Evolutionary conservation across 805 yeast species (phyloP).

Genomic region (Wickerhamiella siamensis): DNA sequence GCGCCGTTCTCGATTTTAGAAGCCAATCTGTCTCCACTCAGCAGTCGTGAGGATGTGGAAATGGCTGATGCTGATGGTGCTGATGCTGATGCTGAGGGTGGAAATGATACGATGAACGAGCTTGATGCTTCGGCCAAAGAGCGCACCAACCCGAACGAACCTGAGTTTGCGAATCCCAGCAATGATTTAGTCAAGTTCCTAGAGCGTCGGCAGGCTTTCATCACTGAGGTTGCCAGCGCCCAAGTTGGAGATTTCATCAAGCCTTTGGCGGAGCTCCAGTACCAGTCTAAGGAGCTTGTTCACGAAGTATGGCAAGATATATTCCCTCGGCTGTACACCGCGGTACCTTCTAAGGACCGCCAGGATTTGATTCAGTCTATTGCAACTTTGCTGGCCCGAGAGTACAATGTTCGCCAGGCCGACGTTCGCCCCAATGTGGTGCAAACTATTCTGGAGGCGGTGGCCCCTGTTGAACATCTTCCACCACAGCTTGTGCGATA

Average conservation of each 20-base stretch:
- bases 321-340: constrained; percentile 66
- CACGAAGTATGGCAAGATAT: constrained; percentile 71
- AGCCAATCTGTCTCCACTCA: constrained; percentile 3
- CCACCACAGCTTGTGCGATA: constrained; percentile 93
- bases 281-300: constrained; percentile 64
- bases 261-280: constrained; percentile 70
- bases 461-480: constrained; percentile 54
- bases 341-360: constrained; percentile 66
- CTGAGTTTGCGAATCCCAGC: constrained; percentile 19
- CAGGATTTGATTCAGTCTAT: constrained; percentile 73
- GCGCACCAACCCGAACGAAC: constrained; percentile 1
- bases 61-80: constrained; percentile 19
- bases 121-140: neutral
- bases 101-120: neutral
- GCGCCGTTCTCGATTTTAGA: constrained; percentile 18
- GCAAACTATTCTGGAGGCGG: constrained; percentile 68
- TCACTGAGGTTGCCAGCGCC: constrained; percentile 28
- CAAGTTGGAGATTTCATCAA: constrained; percentile 46
- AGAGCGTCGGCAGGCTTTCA: constrained; percentile 17
- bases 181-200: constrained; percentile 26
- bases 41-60: constrained; percentile 14
- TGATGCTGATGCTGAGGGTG: constrained; percentile 16
- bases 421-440: constrained; percentile 78
- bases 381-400: constrained; percentile 69
- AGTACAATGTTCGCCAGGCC: constrained; percentile 83